Evolutionary conservation across 371 early-diverging fungal genomes (phyloP), one percentile per base, ranked within the genome.

Genomic region (Mucor racemosus): DNA sequence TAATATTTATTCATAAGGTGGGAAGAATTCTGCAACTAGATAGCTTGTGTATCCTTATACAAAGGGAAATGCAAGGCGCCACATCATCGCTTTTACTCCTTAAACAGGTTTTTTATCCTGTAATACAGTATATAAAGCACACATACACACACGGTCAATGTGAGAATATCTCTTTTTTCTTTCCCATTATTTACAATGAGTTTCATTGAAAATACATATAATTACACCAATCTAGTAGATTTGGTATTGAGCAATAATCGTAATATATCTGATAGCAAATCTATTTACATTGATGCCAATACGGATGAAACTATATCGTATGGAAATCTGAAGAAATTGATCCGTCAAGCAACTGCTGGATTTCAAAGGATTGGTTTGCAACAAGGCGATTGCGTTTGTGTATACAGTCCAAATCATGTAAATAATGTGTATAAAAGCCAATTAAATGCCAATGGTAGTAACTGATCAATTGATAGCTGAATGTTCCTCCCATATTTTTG

Each of bases 361-460:
- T 42, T 65, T 19, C 17, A 15, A 13, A 48, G 44, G 4, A 36
- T 46, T 15, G 65, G 65, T 5, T 10, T 65, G n/a, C 21, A 65
- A 17, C 42, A 39, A 57, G 58, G 48, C 0, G 65, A 65, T n/a
- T 65, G 58, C 8, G 13, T 65, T 15, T 58, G 58, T 58, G 21
- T 65, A 3, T 58, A 38, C n/a, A 38, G 48, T 15, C 65, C 65
- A 19, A 65, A 65, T 21, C 35, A 65, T 58, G 65, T 58, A 65
- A 57, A 19, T 41, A 7, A 15, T 17, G 17, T 21, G 5, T 4
- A 26, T 21, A 21, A 4, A 26, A 26, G 26, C 9, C 8, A 8
- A 9, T 9, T 21, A 0, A 5, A 50, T 38, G 9, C 19, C 10
- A 7, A 38, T 50, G 7, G 34, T 42, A 5, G 6, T 21, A 35